Conservation (phyloP, 192 early-diverging fungal genomes). For the Backusella liffmaniae region DNA sequence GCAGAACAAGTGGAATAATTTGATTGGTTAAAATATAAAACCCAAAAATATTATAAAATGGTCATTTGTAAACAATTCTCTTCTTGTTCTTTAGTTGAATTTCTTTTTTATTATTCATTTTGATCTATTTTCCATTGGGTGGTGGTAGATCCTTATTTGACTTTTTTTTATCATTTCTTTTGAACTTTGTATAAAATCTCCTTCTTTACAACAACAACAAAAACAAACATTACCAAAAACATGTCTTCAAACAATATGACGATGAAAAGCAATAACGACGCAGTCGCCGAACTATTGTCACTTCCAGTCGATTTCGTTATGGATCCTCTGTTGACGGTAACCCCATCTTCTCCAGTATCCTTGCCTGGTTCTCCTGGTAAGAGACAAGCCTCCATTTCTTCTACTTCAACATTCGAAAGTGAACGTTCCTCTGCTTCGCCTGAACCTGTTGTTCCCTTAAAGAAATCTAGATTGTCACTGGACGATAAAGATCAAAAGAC, state of each 20-base stretch:
- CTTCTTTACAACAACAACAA: conserved; percentile 5
- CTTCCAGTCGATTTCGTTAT: conserved; percentile 25
- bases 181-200: conserved; percentile 9
- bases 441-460: not conserved
- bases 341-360: conserved; percentile 2
- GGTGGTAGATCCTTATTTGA: conserved; percentile 24
- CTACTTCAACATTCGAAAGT: not conserved
- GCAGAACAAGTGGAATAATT: conserved; percentile 11
- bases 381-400: not conserved
- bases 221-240: not conserved
- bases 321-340: conserved; percentile 15
- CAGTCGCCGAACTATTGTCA: conserved; percentile 16
- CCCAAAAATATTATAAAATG: not conserved
- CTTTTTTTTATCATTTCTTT: not conserved
- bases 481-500: conserved; percentile 35
- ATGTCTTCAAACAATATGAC: not conserved
- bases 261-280: not conserved
- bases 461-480: conserved; percentile 21
- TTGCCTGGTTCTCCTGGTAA: not conserved
- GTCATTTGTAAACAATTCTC: not conserved
- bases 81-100: conserved; percentile 18
- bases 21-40: conserved; percentile 10
- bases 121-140: conserved; percentile 33
- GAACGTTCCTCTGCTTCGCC: not conserved
- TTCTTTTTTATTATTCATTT: not conserved